Base-by-base conservation (phyloP, 2,329 filamentous ascomycete genomes). In the Fusarium goolgardi region DNA sequence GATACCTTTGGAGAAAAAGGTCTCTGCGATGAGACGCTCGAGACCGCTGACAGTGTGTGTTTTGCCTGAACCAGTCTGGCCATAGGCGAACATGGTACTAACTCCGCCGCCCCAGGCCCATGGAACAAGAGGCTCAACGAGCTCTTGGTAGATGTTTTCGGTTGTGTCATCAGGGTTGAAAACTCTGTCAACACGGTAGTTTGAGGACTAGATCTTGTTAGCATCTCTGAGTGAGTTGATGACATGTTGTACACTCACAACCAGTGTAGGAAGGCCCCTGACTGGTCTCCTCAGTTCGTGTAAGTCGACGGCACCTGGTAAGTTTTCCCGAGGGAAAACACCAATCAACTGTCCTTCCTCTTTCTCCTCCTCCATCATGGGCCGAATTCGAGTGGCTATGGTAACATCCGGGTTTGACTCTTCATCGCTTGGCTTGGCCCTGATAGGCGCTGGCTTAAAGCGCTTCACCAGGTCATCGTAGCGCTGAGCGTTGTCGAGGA, bases 21-120 rank as follows among this genome's bases (percentile, higher is more conserved):
- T 74, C 37, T 77, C 73, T 3, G 78, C 79, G 8, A 81, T 79
- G 4, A 82, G 75, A 13, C 77, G 63, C 67, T 83, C 79, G 0
- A 85, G 71, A 4, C 75, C 74, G 55, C 75, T 81, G 54, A 84
- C 76, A 1, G 81, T 83, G 60, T 75, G 79, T 1, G 81, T 84
- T 71, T 84, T 84, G 15, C 83, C 83, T 2, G 82, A 84, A 10
- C 82, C 81, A 0, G 83, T 84, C 64, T 84, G 82, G 12, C 82
- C 82, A 43, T 84, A 83, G 34, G 81, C 81, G 45, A 84, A 83
- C 35, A 85, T 71, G n/a, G 83, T 85, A 18, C 79, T 79, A 23
- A 84, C 77, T 20, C 82, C 81, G 15, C 84, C 83, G 23, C 76
- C 67, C 80, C 81, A 83, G 0, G 80, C 80, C 76, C 78, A 83